A percentile compares a stretch with the other conserved stretches of the same genome.
Evolutionary conservation across 192 early-diverging fungal species (phyloP).

Genomic region (Umbelopsis ramanniana): DNA sequence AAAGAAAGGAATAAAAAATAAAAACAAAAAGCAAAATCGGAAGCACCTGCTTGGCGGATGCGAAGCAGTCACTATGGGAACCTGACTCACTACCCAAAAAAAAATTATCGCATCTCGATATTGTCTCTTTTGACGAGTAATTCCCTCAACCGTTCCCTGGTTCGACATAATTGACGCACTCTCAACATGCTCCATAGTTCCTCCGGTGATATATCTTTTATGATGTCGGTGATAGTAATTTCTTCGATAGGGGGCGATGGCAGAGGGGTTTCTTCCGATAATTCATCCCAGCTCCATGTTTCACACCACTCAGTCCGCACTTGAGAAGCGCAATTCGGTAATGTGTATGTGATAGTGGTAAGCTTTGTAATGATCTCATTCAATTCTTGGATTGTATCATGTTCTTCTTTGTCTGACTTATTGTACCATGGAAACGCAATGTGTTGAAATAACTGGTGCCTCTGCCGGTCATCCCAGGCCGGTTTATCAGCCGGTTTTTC

Average conservation of each 20-base stretch:
- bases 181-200: conserved; percentile 50
- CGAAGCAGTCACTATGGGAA: conserved; percentile 13
- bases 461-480: background rate
- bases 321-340: background rate
- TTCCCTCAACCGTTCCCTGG: conserved; percentile 28
- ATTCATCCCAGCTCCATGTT: background rate
- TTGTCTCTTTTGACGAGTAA: conserved; percentile 35
- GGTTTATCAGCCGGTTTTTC: too few species aligned
- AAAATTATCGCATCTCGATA: conserved; percentile 22
- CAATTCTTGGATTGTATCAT: conserved; percentile 42
- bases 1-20: background rate
- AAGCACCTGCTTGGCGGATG: background rate
- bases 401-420: conserved; percentile 36
- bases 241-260: background rate
- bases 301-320: background rate
- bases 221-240: background rate
- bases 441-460: conserved; percentile 40
- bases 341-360: conserved; percentile 8
- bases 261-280: background rate
- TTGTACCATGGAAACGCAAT: conserved; percentile 60
- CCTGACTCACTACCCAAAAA: conserved; percentile 5
- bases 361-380: conserved; percentile 37
- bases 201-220: conserved; percentile 20
- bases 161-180: conserved; percentile 59
- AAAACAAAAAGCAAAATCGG: background rate